These are phyloP conservation scores for Vinca major DNA, from an alignment of 305 asterid species.

Conservation along the genomic window DNA sequence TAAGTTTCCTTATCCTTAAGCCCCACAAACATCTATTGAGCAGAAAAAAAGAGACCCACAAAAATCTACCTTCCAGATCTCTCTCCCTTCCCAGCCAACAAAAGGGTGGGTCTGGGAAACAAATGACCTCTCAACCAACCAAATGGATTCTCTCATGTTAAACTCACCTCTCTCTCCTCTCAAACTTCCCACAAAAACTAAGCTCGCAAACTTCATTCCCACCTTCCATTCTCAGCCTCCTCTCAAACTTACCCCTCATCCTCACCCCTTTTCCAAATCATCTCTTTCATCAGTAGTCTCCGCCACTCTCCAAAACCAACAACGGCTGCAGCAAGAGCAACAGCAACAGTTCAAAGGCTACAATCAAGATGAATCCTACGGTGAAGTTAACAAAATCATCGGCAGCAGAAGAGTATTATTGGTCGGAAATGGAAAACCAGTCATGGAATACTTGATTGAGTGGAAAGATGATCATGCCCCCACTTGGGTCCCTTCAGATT, in stretches of 20 bases:
- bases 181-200: slow-evolving; percentile 24
- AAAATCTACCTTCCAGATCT: slow-evolving; percentile 2
- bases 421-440: slow-evolving; percentile 29
- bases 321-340: slow-evolving; percentile 1
- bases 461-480: slow-evolving; percentile 92
- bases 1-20: slow-evolving; percentile 20
- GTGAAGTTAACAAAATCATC: slow-evolving; percentile 67
- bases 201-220: slow-evolving; percentile 22
- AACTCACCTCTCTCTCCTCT: slow-evolving; percentile 30
- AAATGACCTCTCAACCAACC: not conserved
- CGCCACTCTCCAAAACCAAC: slow-evolving; percentile 53
- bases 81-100: not conserved
- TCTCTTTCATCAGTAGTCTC: slow-evolving; percentile 21
- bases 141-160: slow-evolving; percentile 29
- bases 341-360: slow-evolving; percentile 34
- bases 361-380: slow-evolving; percentile 58
- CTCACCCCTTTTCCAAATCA: slow-evolving; percentile 17
- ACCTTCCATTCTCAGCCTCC: slow-evolving; percentile 25
- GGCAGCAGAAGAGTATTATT: slow-evolving; percentile 47
- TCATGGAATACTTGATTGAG: slow-evolving; percentile 81
- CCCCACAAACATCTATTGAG: not conserved
- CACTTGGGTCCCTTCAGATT: slow-evolving; percentile 88
- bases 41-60: no score
- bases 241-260: slow-evolving; percentile 14
- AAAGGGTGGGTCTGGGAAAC: not conserved